Conservation (phyloP, 805 yeast genomes). For the Candida easanensis region DNA sequence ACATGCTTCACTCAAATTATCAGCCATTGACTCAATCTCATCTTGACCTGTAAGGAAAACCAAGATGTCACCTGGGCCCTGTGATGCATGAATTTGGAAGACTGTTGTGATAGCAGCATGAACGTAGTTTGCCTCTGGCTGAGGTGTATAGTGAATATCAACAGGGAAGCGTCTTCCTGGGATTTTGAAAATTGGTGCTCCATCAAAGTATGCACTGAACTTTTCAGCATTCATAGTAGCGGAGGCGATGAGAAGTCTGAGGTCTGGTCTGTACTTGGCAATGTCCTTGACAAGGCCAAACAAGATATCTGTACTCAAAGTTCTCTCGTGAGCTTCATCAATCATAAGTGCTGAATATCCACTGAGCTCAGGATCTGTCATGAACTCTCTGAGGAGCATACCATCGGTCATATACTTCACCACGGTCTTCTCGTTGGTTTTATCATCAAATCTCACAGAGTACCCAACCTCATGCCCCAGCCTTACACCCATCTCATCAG, state of each 20-base stretch:
- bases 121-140: slow-evolving; percentile 87
- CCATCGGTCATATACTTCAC: slow-evolving; percentile 96
- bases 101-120: slow-evolving; percentile 88
- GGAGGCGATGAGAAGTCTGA: slow-evolving; percentile 79
- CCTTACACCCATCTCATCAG: slow-evolving; percentile 79
- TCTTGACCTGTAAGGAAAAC: slow-evolving; percentile 96
- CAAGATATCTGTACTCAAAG: slow-evolving; percentile 83
- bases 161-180: slow-evolving; percentile 97
- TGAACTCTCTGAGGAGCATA: slow-evolving; percentile 82
- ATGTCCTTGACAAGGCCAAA: slow-evolving; percentile 79
- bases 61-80: slow-evolving; percentile 76
- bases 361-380: slow-evolving; percentile 67
- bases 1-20: slow-evolving; percentile 63
- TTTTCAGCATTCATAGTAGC: slow-evolving; percentile 92
- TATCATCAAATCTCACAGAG: slow-evolving; percentile 82
- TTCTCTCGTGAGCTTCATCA: slow-evolving; percentile 97
- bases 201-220: slow-evolving; percentile 76
- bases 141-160: slow-evolving; percentile 74
- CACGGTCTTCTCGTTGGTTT: slow-evolving; percentile 57
- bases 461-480: slow-evolving; percentile 92
- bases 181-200: slow-evolving; percentile 82
- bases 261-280: slow-evolving; percentile 57
- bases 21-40: slow-evolving; percentile 84
- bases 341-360: slow-evolving; percentile 82
- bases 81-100: slow-evolving; percentile 77